phyloP scores from a whole-genome alignment of 2,329 filamentous ascomycete genomes.

The Alternaria metachromatica region DNA sequence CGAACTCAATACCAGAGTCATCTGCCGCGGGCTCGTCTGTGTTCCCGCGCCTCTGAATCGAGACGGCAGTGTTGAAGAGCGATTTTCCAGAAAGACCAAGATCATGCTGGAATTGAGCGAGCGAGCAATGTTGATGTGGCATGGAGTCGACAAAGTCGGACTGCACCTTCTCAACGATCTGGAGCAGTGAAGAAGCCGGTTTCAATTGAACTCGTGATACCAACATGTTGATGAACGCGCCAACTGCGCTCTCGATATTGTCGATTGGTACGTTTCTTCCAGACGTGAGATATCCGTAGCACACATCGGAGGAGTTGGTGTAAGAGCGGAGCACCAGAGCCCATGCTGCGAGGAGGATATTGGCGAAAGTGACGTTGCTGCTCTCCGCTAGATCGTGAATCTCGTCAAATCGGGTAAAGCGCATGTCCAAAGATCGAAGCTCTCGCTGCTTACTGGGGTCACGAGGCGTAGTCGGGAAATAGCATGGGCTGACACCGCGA shows the following conservation, averaged over 20 bases:
- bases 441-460: slow-evolving; percentile 32
- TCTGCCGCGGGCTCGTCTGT: slow-evolving; percentile 1
- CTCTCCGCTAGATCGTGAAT: slow-evolving; percentile 36
- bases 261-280: slow-evolving; percentile 54
- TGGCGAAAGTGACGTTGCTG: slow-evolving; percentile 39
- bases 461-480: slow-evolving; percentile 38
- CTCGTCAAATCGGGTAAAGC: slow-evolving; percentile 39
- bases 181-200: slow-evolving; percentile 20
- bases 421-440: slow-evolving; percentile 37
- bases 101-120: slow-evolving; percentile 57
- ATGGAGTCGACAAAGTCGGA: slow-evolving; percentile 41
- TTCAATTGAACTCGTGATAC: slow-evolving; percentile 33
- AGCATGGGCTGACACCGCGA: slow-evolving; percentile 38
- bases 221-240: slow-evolving; percentile 54
- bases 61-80: slow-evolving; percentile 58
- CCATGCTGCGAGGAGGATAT: slow-evolving; percentile 44
- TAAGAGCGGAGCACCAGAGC: slow-evolving; percentile 40
- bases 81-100: slow-evolving; percentile 45
- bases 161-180: slow-evolving; percentile 37
- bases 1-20: slow-evolving; percentile 31
- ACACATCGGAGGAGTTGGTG: slow-evolving; percentile 40
- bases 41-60: slow-evolving; percentile 37
- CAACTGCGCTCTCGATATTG: slow-evolving; percentile 56
- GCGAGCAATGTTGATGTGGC: slow-evolving; percentile 43
- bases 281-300: slow-evolving; percentile 48